Base-by-base conservation (phyloP, 2,329 filamentous ascomycete genomes). In the Exophiala spinifera region DNA sequence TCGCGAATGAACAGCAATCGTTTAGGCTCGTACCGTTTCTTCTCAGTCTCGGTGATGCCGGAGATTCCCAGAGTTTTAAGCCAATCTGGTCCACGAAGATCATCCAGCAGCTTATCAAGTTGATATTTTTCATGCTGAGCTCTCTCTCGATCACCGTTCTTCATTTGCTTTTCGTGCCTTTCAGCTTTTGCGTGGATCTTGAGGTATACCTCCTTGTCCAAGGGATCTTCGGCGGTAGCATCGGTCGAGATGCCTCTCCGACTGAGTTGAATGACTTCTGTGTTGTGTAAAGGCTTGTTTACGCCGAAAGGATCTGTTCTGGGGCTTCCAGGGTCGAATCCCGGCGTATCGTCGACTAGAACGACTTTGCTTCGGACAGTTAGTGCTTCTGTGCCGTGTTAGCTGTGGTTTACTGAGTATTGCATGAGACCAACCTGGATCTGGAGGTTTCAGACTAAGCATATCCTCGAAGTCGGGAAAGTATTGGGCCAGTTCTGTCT, bases 381-480 rank as follows among this genome's bases (percentile, higher is more conserved):
- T 37, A 95, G 74, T 45, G 88, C 74, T 69, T 94, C 91, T 92
- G 66, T 31, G 64, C 21, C n/a, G 37, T 28, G 53, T 63, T 36
- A 64, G 46, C 57, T 55, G 49, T 53, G 39, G 49, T 43, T 46
- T 25, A 17, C 34, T 50, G 20, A 17, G 31, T 57, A 44, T 47
- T 46, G 47, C 13, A 33, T 31, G 34, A n/a, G 21, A 37, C 43
- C 65, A 80, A 91, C 91, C 86, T 64, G 86, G 78, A 72, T 91
- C 86, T 64, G 87, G 87, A 36, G 85, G 83, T 60, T 89, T 86
- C 67, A 95, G 89, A 59, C 89, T 91, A 73, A 97, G 90, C 62
- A 96, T 83, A 69, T 95, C 89, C 72, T 96, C 91, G 71, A 96
- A 97, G 66, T 95, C 91, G 49, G 88, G 85, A 67, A 97, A 96